These are phyloP conservation scores for Closterium sp. DNA, from an alignment of 139 green algal species.

Conservation along the genomic window DNA sequence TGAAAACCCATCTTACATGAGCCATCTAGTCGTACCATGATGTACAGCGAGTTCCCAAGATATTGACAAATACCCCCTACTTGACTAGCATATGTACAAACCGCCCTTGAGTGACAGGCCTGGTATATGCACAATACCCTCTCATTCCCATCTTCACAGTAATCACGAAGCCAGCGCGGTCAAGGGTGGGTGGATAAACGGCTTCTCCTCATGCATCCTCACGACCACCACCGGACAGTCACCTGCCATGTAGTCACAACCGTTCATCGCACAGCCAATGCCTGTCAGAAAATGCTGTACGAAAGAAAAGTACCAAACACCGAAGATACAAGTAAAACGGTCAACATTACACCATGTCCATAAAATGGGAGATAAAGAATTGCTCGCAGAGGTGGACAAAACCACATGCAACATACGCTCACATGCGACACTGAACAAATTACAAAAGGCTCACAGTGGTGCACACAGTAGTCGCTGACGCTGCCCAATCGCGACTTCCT, in stretches of 20 bases:
- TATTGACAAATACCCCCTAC: not conserved
- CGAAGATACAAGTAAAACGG: not conserved
- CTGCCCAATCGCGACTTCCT: slow-evolving; percentile 22
- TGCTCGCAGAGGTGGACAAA: too few relatives aligned
- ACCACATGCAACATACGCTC: too few relatives aligned
- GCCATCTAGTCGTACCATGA: too few relatives aligned
- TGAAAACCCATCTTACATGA: too few relatives aligned
- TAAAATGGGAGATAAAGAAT: too few relatives aligned
- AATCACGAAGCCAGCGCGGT: not conserved
- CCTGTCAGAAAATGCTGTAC: not conserved
- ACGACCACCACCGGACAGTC: not conserved
- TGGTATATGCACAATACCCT: not conserved
- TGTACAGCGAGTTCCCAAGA: too few relatives aligned
- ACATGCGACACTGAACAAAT: not conserved
- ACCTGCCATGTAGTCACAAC: not conserved
- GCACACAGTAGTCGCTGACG: slow-evolving; percentile 38
- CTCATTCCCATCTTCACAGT: not conserved
- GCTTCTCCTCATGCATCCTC: not conserved
- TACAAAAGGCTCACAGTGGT: slow-evolving; percentile 24
- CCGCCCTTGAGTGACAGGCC: not conserved
- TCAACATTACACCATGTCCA: too few relatives aligned
- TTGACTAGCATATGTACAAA: not conserved
- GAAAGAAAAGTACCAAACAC: not conserved
- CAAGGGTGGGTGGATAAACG: not conserved
- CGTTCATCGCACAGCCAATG: not conserved